These are phyloP conservation scores for Nitzschia palea DNA, from an alignment of 108 stramenopile species.

Conservation along the genomic window DNA sequence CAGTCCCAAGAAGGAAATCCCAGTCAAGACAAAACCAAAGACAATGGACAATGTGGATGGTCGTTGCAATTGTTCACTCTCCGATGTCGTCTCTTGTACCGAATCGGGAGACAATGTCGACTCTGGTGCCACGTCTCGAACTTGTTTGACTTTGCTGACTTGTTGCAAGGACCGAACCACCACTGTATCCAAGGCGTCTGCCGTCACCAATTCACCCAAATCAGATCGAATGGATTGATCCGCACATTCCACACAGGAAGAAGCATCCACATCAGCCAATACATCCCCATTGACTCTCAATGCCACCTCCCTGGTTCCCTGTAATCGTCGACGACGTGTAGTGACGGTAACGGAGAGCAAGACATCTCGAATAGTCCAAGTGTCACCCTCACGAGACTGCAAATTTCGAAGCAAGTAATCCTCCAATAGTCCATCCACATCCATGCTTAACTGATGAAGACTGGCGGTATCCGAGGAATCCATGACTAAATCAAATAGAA, in stretches of 20 bases:
- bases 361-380: conserved; percentile 10
- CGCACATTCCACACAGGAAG: not conserved
- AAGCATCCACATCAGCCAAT: conserved; percentile 6
- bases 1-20: conserved; percentile 13
- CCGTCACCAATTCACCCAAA: not conserved
- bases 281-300: conserved; percentile 8
- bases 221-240: not conserved
- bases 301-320: not conserved
- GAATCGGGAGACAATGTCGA: not conserved
- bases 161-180: not conserved
- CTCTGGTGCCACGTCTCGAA: not conserved
- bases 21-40: conserved; percentile 37
- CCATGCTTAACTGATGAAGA: not conserved
- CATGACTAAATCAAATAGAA: conserved; percentile 8
- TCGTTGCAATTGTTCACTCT: not conserved
- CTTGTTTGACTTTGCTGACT: not conserved
- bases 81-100: not conserved
- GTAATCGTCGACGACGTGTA: not conserved
- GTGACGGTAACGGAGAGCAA: not conserved
- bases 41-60: conserved; percentile 35
- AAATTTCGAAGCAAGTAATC: conserved; percentile 4
- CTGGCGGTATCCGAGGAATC: not conserved
- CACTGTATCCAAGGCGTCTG: not conserved
- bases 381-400: not conserved
- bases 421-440: conserved; percentile 10